Percentiles rank a stretch among this genome's conserved stretches.
These are phyloP conservation scores for Populus trichocarpa DNA, from an alignment of 441 rosid species.

Conservation along the genomic window DNA sequence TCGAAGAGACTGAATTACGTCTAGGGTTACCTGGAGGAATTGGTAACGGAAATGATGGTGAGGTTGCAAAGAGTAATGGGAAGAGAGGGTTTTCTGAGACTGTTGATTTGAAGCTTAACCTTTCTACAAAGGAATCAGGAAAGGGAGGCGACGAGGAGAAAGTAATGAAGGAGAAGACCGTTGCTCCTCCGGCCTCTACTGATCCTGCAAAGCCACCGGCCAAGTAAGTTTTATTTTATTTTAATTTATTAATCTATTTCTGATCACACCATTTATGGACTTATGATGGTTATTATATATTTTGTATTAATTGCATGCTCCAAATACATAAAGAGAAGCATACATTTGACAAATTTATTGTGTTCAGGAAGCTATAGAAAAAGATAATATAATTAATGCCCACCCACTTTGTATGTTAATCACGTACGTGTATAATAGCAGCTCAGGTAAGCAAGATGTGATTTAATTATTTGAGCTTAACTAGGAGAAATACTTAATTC, in stretches of 20 bases:
- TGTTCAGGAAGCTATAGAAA: background rate
- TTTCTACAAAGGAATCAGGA: constrained; percentile 39
- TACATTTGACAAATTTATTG: background rate
- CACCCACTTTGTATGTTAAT: background rate
- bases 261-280: background rate
- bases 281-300: background rate
- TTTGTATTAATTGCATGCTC: background rate
- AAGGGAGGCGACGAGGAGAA: constrained; percentile 27
- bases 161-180: constrained; percentile 45
- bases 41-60: constrained; percentile 33
- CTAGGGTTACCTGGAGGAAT: constrained; percentile 57
- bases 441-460: background rate
- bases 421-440: background rate
- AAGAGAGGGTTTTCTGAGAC: constrained; percentile 86
- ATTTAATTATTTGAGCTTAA: background rate
- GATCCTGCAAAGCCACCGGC: constrained; percentile 71
- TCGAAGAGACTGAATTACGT: constrained; percentile 83
- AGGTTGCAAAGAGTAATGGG: constrained; percentile 36
- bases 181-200: constrained; percentile 18
- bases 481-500: background rate
- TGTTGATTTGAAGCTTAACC: constrained; percentile 83
- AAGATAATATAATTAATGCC: background rate
- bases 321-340: background rate
- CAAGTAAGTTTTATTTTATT: constrained; percentile 42
- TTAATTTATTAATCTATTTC: background rate